Conservation (phyloP, 2,329 filamentous ascomycete species). For the Sporothrix brunneoviolacea region DNA sequence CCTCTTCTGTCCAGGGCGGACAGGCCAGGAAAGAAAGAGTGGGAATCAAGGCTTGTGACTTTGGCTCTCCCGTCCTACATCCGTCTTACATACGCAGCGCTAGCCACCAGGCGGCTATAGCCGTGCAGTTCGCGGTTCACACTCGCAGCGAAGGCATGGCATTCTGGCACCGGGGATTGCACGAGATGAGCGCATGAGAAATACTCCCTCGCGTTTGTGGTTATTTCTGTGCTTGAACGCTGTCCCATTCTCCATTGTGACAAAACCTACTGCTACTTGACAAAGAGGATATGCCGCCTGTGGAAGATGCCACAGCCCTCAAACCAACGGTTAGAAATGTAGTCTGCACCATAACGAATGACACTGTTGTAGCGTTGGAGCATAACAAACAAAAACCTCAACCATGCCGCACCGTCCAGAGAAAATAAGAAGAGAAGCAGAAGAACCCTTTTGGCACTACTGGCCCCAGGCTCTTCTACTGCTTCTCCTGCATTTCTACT, state of each 20-base stretch:
- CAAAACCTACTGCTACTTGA: neutral
- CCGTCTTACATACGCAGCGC: neutral
- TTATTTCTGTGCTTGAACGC: neutral
- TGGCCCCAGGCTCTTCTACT: neutral
- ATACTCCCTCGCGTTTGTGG: too few relatives aligned
- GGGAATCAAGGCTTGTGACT: too few relatives aligned
- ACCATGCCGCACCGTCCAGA: slow-evolving; percentile 3
- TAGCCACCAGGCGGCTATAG: neutral
- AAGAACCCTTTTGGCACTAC: neutral
- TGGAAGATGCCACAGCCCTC: neutral
- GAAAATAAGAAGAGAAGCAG: neutral
- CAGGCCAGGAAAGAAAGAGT: too few relatives aligned
- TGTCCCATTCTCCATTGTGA: slow-evolving; percentile 3
- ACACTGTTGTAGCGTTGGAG: slow-evolving; percentile 2
- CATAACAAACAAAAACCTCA: slow-evolving; percentile 4
- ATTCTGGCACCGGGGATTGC: neutral
- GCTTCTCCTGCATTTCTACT: neutral
- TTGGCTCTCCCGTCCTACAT: neutral
- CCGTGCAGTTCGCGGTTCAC: neutral
- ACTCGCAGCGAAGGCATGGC: neutral
- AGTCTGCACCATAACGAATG: neutral
- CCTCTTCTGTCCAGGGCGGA: too few relatives aligned
- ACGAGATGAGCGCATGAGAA: too few relatives aligned
- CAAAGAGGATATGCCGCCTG: neutral
- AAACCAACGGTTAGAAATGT: neutral